Base-by-base conservation (phyloP, 306 rosid genomes). In the Sesbania bispinosa region DNA sequence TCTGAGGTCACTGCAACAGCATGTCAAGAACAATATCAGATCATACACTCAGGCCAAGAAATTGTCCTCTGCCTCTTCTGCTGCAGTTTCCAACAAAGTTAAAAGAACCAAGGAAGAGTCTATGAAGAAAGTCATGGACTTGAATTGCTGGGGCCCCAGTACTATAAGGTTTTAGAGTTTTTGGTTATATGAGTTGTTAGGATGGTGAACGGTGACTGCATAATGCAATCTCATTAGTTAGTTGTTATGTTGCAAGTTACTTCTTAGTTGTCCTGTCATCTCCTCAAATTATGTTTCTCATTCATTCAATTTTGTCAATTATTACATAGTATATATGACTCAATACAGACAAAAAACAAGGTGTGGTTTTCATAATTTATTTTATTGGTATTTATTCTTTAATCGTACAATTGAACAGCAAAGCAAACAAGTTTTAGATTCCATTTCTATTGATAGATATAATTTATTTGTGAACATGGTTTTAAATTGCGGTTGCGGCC, bases 111-210 rank as follows among this genome's bases (percentile, higher is more conserved):
- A 77, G 39, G 93, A 92, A 54, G 81, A 83, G 30, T 76, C 69
- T 7, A 47, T 78, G 75, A 64, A 67, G 4, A 84, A 83, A 73
- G 82, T 91, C 58, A 62, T 88, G 84, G 93, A 89, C 4, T 77
- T 89, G 72, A 75, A 65, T 72, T 83, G 93, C 29, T 89, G 87
- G 81, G 93, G 91, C 33, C 96, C 96, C 2, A 79, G 10, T 70
- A 89, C 97, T 7, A 62, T 8, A 3, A 90, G 83, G 61, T 88
- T 90, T 70, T 90, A 77, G 59, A 20, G n/a, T n/a, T n/a, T n/a
- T n/a, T n/a, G n/a, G n/a, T n/a, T n/a, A 6, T 2, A 10, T 11
- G 0, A 1, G 1, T 3, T 4, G 7, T 47, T 35, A 58, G 11
- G 1, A 19, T 5, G 27, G 9, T 35, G 35, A 30, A n/a, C 5